Evolutionary conservation across 108 stramenopile species (phyloP), one percentile per base, ranked within the genome.

Genomic region (Skeletonema menzelii): DNA sequence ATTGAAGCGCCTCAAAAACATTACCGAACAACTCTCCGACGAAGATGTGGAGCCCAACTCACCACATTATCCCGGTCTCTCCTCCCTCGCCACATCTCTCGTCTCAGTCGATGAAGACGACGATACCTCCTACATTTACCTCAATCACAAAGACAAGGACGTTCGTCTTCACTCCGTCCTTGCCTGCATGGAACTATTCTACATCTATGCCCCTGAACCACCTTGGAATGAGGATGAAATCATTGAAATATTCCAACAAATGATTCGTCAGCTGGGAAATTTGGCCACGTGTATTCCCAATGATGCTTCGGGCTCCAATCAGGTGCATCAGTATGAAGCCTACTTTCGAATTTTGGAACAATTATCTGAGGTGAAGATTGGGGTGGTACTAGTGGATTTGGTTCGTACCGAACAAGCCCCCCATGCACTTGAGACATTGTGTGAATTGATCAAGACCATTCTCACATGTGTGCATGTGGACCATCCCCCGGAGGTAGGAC

Each of bases 141-240:
- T 93, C 57, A 59, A 82, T 13, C 89, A 89, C 73, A 60, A 67
- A 5, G 91, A 93, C 80, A 88, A 87, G 74, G 80, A 86, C 49
- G 80, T 95, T 10, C 87, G 95, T 8, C 78, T 93, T 40, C 73
- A 79, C 57, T 76, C 88, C 0, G 81, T 87, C 27, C 70, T 88
- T 2, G 85, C 78, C 20, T 90, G 87, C 59, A 79, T 88, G 69
- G 95, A 95, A 57, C 58, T 95, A 34, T 90, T 95, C 67, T 75
- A 85, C 63, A 32, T 91, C n/a, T 93, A 90, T 73, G 95, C 92
- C 5, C 95, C 95, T 6, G 82, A 89, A 10, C 86, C 89, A 12
- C 95, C 94, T 17, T 95, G 87, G 86, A 79, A 82, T 55, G 76
- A 86, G 11, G 32, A 61, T 17, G 88, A 93, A 68, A 86, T 87